phyloP scores from a whole-genome alignment of 306 rosid species.

The Casuarina equisetifolia region DNA sequence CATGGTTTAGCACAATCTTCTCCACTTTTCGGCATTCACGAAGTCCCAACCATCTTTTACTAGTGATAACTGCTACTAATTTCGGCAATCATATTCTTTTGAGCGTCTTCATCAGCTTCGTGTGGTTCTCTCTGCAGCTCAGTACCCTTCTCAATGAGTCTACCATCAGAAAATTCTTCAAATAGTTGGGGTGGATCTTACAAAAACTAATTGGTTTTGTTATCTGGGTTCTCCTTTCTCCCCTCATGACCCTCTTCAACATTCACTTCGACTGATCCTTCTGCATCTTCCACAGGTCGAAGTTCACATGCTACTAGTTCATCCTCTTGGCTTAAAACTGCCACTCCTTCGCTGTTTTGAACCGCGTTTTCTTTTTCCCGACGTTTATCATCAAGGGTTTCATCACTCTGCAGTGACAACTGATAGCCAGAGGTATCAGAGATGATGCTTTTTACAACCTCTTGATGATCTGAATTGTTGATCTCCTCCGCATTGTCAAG shows the following conservation, averaged over 20 bases:
- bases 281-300: conserved; percentile 30
- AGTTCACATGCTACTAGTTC: conserved; percentile 36
- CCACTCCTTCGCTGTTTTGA: conserved; percentile 34
- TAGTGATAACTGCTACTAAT: conserved; percentile 22
- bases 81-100: conserved; percentile 31
- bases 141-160: conserved; percentile 15
- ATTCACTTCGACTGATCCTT: conserved; percentile 25
- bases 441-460: conserved; percentile 28
- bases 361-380: conserved; percentile 29
- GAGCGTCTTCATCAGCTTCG: conserved; percentile 20
- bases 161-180: conserved; percentile 17
- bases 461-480: conserved; percentile 20
- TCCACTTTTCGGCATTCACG: conserved; percentile 17
- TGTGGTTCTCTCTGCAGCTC: not conserved
- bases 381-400: conserved; percentile 22
- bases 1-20: conserved; percentile 22
- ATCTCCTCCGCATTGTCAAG: conserved; percentile 1
- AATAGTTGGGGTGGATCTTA: conserved; percentile 24
- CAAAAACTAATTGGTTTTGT: conserved; percentile 15
- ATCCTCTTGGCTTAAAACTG: conserved; percentile 24
- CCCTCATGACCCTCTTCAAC: conserved; percentile 18
- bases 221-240: conserved; percentile 20
- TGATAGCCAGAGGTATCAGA: conserved; percentile 12
- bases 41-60: conserved; percentile 13
- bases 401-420: conserved; percentile 16